Evolutionary conservation across 306 rosid genomes (phyloP).

Genomic region (Sicyos baderoa): DNA sequence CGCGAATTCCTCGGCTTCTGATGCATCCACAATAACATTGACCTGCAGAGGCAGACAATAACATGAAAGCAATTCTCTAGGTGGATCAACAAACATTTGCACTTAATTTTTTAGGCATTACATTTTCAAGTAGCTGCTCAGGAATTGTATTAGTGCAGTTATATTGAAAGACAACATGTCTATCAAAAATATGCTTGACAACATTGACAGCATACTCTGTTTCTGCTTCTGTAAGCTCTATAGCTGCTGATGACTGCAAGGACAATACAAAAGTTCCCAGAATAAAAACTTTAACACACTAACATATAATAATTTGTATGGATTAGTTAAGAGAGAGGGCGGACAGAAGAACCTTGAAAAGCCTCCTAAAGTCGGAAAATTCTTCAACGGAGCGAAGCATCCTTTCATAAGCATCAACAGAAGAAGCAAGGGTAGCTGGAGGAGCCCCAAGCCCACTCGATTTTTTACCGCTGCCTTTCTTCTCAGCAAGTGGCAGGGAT

Average conservation of each 20-base stretch:
- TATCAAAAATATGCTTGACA: conserved; percentile 86
- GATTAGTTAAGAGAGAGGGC: conserved; percentile 8
- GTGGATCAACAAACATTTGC: conserved; percentile 17
- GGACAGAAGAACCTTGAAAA: conserved; percentile 62
- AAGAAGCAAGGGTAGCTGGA: conserved; percentile 57
- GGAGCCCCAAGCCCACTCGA: conserved; percentile 71
- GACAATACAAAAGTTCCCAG: conserved; percentile 15
- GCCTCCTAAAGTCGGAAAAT: conserved; percentile 66
- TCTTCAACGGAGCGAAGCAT: conserved; percentile 58
- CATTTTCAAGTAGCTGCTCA: conserved; percentile 90
- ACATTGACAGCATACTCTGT: conserved; percentile 94
- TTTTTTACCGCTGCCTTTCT: conserved; percentile 84
- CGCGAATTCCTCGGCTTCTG: conserved; percentile 82
- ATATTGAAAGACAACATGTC: conserved; percentile 83
- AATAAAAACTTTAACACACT: not conserved
- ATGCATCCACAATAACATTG: conserved; percentile 69
- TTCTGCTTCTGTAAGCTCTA: conserved; percentile 97
- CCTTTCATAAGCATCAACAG: conserved; percentile 72
- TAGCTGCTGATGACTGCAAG: conserved; percentile 84
- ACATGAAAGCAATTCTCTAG: conserved; percentile 12
- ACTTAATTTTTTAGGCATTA: conserved; percentile 30
- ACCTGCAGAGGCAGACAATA: conserved; percentile 37
- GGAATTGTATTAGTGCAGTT: conserved; percentile 97
- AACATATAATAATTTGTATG: conserved; percentile 4
- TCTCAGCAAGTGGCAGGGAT: conserved; percentile 80